Base-by-base conservation (phyloP, 75 land plant genomes). In the Ceratopteris richardii region DNA sequence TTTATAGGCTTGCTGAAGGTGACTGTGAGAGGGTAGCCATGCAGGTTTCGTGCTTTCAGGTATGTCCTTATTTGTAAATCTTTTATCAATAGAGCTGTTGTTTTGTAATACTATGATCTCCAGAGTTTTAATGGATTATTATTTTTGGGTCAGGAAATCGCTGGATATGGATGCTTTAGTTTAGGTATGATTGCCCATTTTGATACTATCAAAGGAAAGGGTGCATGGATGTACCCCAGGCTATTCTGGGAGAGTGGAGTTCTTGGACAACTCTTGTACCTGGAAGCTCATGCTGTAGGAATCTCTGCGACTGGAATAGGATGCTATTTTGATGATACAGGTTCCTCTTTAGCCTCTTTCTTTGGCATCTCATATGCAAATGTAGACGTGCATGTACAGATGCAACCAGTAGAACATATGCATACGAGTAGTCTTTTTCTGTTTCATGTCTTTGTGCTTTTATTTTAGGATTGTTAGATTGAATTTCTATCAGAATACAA, bases 281-380 rank as follows among this genome's bases (percentile, higher is more conserved):
- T 94, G 60, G 98, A 94, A 73, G 90, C 98, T 16, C 96, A 89
- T 83, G 96, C 96, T 7, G 72, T 86, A 54, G 98, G 96, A 29
- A 79, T 94, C 25, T 89, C 98, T 57, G 98, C 98, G 18, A 94
- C 98, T 67, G 98, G 98, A 29, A 94, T 94, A 66, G 98, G 98
- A 57, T 94, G 98, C 72, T 94, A 70, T 62, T 94, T 89, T 79
- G 98, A 94, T 75, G 98, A 94, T 75, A 68, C 87, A 26, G 98
- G 98, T 89, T 69, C 28, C 44, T 14, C 40, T 62, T 20, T 47
- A n/a, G n/a, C n/a, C 51, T 50, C 31, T 62, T 9, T 33, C 37
- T 33, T 9, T 33, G n/a, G n/a, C n/a, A n/a, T n/a, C n/a, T n/a
- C n/a, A n/a, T n/a, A n/a, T n/a, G n/a, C n/a, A n/a, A n/a, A n/a